These are phyloP conservation scores for Agaricus bisporus DNA, from an alignment of 768 basidiomycete genomes.

Conservation along the genomic window DNA sequence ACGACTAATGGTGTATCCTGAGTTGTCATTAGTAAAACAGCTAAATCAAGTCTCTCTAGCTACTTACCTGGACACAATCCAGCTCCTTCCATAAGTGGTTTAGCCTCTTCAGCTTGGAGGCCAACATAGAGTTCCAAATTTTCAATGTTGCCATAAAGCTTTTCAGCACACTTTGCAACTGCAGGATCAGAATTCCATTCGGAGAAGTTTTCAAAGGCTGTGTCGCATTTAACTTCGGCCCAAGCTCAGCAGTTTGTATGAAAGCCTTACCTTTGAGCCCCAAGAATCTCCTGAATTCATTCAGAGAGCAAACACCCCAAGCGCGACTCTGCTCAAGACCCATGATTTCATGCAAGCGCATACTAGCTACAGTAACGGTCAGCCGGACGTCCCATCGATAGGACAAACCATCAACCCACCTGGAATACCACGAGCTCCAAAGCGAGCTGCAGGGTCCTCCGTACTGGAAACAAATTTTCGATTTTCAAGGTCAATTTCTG, in stretches of 20 bases:
- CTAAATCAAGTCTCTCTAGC: neutral
- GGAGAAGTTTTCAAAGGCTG: conserved; percentile 63
- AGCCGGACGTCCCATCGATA: neutral
- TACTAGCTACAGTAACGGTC: conserved; percentile 30
- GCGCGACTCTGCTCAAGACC: conserved; percentile 69
- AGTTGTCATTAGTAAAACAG: neutral
- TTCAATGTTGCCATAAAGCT: conserved; percentile 71
- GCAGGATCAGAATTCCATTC: conserved; percentile 79
- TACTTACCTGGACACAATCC: conserved; percentile 76
- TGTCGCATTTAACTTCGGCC: neutral
- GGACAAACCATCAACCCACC: conserved; percentile 17
- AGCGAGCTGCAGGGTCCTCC: conserved; percentile 63
- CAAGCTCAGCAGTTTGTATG: neutral
- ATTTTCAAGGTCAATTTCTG: neutral
- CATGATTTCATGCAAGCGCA: conserved; percentile 80
- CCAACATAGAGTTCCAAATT: conserved; percentile 79
- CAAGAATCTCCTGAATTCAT: conserved; percentile 79
- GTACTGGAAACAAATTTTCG: conserved; percentile 37
- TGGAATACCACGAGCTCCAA: conserved; percentile 75
- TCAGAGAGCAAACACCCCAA: conserved; percentile 82
- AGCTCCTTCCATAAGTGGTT: conserved; percentile 70
- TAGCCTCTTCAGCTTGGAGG: conserved; percentile 72
- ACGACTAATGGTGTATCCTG: conserved; percentile 77
- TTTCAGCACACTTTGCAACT: conserved; percentile 68
- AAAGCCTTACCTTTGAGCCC: conserved; percentile 60